Evolutionary conservation across 2,329 filamentous ascomycete genomes (phyloP).

Genomic region (Fusarium circinatum): DNA sequence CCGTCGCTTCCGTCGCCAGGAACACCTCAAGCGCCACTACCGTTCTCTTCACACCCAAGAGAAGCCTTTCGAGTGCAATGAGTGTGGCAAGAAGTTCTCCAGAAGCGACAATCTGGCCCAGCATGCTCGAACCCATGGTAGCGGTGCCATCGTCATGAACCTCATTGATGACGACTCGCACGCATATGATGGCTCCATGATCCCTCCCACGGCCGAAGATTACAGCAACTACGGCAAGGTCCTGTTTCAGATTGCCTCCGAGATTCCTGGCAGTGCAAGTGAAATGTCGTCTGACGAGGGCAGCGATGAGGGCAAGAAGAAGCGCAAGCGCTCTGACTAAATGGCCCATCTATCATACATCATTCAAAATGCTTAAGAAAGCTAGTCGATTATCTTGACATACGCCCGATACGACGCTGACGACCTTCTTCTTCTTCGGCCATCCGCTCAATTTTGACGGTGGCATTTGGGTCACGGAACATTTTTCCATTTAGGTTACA

Average conservation of each 20-base stretch:
- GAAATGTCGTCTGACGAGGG: conserved; percentile 67
- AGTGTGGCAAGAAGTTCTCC: conserved; percentile 99
- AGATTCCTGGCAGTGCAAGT: conserved; percentile 73
- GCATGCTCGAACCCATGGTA: conserved; percentile 92
- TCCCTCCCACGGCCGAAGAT: conserved; percentile 65
- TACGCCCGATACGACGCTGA: conserved; percentile 50
- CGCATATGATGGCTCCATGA: conserved; percentile 56
- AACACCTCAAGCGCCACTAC: conserved; percentile 98
- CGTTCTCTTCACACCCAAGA: conserved; percentile 97
- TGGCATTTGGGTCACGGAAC: conserved; percentile 46
- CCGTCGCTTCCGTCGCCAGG: conserved; percentile 95
- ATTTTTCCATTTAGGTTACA: conserved; percentile 38
- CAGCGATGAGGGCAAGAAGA: conserved; percentile 61
- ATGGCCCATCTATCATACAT: conserved; percentile 23
- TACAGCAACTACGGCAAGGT: conserved; percentile 77
- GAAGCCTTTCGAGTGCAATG: conserved; percentile 97
- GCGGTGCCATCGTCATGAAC: conserved; percentile 90
- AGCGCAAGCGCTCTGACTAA: conserved; percentile 81
- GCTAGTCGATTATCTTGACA: conserved; percentile 38
- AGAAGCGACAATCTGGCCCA: conserved; percentile 97
- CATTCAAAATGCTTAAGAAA: conserved; percentile 34
- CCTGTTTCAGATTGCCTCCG: conserved; percentile 82
- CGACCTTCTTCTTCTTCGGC: conserved; percentile 46
- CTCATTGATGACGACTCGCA: conserved; percentile 76
- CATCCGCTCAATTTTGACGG: conserved; percentile 32